Evolutionary conservation across 208 protist genomes (phyloP), one percentile per base, ranked within the genome.

Genomic region (Crithidia sp.): DNA sequence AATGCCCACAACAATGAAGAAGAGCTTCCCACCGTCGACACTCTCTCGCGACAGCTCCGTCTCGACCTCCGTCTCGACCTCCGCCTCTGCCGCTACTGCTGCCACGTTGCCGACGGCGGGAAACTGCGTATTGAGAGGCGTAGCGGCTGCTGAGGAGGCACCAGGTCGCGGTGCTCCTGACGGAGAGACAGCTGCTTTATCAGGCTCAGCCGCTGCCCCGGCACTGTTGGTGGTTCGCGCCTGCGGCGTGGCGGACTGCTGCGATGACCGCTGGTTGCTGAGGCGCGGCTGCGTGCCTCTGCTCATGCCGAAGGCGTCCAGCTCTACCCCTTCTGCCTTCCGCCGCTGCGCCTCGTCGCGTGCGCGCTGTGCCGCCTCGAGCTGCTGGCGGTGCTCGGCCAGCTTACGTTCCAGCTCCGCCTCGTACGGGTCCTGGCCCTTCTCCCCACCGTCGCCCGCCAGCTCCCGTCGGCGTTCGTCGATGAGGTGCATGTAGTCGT

Each of bases 401-500:
- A 65, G 52, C 40, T 77, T 74, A 17, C 74, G 78, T 62, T 93
- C 82, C 57, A 93, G 74, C 69, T 92, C 83, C 0, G 77, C 82
- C 8, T 79, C 75, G 64, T 87, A 90, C n/a, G 86, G 77, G 14
- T 76, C 81, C n/a, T 86, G 63, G 10, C 82, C 71, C 55, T 88
- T 88, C 16, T 60, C 57, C 7, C 41, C 72, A 5, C 39, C 60
- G 28, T 60, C 53, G 17, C 60, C 60, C 3, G 28, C 36, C 8
- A 67, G 59, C 66, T 81, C 68, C 5, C 77, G 71, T 2, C 80
- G 78, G 36, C 76, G 81, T 2, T 86, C 59, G 49, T 85, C 74
- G 60, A 96, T 93, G 54, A 90, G 70, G 45, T 81, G 71, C 57
- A 85, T 77, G 67, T 94, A 96, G 66, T 94, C 79, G 79, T 88